phyloP scores from a whole-genome alignment of 306 rosid genomes.

The Rubus parviflorus region DNA sequence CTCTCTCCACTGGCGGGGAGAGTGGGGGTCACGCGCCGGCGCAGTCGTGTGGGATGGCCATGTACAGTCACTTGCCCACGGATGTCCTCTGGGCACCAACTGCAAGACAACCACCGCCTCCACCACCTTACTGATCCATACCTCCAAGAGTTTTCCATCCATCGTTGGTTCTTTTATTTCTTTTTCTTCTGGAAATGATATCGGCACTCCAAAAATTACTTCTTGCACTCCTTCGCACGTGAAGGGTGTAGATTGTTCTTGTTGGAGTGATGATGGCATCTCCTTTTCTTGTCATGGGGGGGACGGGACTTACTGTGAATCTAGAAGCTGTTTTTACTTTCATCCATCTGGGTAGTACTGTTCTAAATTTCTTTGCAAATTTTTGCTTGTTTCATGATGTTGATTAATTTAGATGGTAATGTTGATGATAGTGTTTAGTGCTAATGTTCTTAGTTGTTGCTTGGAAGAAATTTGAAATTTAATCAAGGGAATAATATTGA shows the following conservation, averaged over 20 bases:
- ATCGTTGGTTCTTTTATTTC: background rate
- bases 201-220: background rate
- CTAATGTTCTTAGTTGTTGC: background rate
- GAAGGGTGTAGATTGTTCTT: background rate
- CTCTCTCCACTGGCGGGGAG: slow-evolving; percentile 43
- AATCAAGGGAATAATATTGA: background rate
- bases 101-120: slow-evolving; percentile 56
- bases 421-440: background rate
- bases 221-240: background rate
- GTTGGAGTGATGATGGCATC: slow-evolving; percentile 1
- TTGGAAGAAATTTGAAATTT: background rate
- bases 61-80: slow-evolving; percentile 68
- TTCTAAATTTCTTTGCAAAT: background rate
- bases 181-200: background rate
- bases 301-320: slow-evolving; percentile 4
- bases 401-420: background rate
- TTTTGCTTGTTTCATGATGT: background rate
- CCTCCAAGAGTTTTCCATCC: background rate
- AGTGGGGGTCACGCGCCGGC: slow-evolving; percentile 51
- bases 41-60: slow-evolving; percentile 68
- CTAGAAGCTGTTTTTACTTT: background rate
- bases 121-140: slow-evolving; percentile 59
- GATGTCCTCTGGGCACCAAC: slow-evolving; percentile 91
- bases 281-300: background rate
- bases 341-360: background rate